Evolutionary conservation across 306 rosid species (phyloP), one percentile per base, ranked within the genome.

Genomic region (Betula pendula): DNA sequence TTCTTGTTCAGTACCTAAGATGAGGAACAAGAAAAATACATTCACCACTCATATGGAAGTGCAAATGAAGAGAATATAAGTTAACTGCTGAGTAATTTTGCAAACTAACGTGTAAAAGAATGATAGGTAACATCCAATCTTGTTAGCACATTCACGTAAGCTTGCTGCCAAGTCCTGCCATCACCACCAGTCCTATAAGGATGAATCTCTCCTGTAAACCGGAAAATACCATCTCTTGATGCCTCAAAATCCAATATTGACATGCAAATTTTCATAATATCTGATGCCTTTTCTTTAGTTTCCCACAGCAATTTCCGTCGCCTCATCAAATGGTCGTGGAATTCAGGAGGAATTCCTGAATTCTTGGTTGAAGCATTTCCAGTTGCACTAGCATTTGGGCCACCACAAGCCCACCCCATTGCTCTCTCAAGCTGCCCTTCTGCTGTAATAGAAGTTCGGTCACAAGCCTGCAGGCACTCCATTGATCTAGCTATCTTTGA

Each of bases 381-480:
- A 51, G 86, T 65, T 53, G 88, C 77, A 75, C 82, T 86, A 27
- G 93, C 82, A 84, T 82, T 94, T 65, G 98, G 90, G 78, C 86
- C 92, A 50, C 97, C 98, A 72, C 97, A 94, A 56, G 97, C 97
- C 98, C 98, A 94, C 38, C 91, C 83, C 98, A 94, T 94, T 66
- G 98, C 98, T 86, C 98, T 90, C 90, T 91, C 97, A 75, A 94
- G 97, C 80, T 94, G 97, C 59, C 89, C 96, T 87, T 94, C 98
- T 42, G 97, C 96, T 48, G 89, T 75, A 75, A 86, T 83, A 80
- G 97, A 90, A 85, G 81, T 85, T 80, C 47, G 87, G 31, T 90
- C 98, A 83, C 93, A 90, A 56, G 97, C 89, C 80, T 91, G 93
- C 60, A 94, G 88, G 81, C 91, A 79, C 82, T 94, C 98, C 68